phyloP scores from a whole-genome alignment of 768 basidiomycete genomes.

The Lentinula boryana region DNA sequence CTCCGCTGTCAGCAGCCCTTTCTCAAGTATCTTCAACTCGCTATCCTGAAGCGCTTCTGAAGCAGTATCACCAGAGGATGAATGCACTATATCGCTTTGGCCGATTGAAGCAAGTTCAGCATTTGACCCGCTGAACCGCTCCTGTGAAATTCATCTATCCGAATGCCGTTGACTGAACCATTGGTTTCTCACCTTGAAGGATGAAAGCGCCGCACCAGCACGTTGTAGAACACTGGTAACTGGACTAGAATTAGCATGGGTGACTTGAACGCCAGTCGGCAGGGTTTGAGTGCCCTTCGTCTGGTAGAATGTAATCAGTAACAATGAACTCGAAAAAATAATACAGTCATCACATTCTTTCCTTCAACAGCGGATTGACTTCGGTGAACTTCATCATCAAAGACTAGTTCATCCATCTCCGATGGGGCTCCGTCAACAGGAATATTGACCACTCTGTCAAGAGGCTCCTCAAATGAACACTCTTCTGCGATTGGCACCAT shows the following conservation, averaged over 20 bases:
- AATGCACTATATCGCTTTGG: not conserved
- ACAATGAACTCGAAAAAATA: not conserved
- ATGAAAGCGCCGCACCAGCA: not conserved
- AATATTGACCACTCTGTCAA: too few relatives aligned
- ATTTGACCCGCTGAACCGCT: not conserved
- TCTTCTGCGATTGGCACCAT: not conserved
- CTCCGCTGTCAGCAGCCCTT: not conserved
- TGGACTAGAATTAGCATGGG: not conserved
- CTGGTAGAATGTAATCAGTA: not conserved
- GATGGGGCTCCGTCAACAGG: too few relatives aligned
- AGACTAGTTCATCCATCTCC: not conserved
- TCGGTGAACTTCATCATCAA: not conserved
- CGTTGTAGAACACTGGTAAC: not conserved
- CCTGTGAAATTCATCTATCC: not conserved
- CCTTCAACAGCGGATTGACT: too few relatives aligned
- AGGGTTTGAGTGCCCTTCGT: not conserved
- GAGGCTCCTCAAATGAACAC: not conserved
- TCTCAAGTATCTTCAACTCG: not conserved
- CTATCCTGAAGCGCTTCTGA: not conserved
- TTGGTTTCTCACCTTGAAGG: not conserved
- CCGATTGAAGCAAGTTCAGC: not conserved
- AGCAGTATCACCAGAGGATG: not conserved
- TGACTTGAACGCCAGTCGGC: not conserved
- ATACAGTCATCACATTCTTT: not conserved
- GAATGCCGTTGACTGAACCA: not conserved